These are phyloP conservation scores for Ochetophila trinervis DNA, from an alignment of 306 rosid genomes.

Conservation along the genomic window DNA sequence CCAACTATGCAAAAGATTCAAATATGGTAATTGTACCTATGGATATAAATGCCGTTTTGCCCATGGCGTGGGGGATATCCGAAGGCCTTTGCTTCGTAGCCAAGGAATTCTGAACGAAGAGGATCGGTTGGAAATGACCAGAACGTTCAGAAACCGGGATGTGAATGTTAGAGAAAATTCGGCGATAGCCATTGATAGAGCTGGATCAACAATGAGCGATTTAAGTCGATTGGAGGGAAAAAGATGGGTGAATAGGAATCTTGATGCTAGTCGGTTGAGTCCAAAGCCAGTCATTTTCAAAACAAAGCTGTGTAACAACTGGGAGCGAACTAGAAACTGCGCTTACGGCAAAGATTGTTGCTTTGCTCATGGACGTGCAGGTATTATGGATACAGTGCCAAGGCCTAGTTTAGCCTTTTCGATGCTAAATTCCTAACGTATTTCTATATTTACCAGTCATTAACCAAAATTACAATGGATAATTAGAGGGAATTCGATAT, in stretches of 20 bases:
- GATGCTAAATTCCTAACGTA: too few relatives aligned
- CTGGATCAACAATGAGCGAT: neutral
- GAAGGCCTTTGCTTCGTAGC: conserved; percentile 1
- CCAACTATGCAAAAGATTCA: conserved; percentile 32
- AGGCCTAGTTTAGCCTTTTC: neutral
- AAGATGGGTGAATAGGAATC: conserved; percentile 10
- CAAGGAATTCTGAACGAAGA: too few relatives aligned
- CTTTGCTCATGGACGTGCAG: conserved; percentile 30
- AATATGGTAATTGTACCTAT: conserved; percentile 15
- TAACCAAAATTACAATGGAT: too few relatives aligned
- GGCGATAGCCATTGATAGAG: neutral
- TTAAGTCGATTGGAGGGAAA: conserved; percentile 13
- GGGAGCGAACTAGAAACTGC: conserved; percentile 22
- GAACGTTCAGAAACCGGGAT: too few relatives aligned
- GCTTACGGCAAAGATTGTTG: conserved; percentile 18
- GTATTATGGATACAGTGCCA: neutral
- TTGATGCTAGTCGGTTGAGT: neutral
- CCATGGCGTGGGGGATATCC: conserved; percentile 23
- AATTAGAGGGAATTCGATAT: neutral
- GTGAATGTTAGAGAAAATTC: conserved; percentile 6
- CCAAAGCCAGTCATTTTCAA: too few relatives aligned
- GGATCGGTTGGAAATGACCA: too few relatives aligned
- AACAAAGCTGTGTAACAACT: neutral
- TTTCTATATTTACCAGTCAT: too few relatives aligned
- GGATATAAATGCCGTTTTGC: conserved; percentile 36